These are phyloP conservation scores for Dothistroma pini DNA, from an alignment of 2,329 filamentous ascomycete species.

Conservation along the genomic window DNA sequence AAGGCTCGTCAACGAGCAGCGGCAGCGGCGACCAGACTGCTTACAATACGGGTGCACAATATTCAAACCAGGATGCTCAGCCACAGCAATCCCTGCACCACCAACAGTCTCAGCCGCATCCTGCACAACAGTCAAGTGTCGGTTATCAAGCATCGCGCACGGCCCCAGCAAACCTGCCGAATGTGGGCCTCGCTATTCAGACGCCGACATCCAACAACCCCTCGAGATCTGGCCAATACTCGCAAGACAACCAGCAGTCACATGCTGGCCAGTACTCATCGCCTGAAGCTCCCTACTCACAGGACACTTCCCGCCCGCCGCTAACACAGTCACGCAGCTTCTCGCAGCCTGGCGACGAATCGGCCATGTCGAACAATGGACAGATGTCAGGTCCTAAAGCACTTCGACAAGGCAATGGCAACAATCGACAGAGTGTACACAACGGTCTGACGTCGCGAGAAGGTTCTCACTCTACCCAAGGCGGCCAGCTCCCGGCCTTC, in stretches of 20 bases:
- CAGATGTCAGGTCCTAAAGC: slow-evolving; percentile 28
- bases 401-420: slow-evolving; percentile 22
- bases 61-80: slow-evolving; percentile 25
- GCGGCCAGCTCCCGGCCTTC: slow-evolving; percentile 38
- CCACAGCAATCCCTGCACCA: slow-evolving; percentile 31
- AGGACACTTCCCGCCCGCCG: slow-evolving; percentile 22
- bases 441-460: slow-evolving; percentile 30
- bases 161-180: slow-evolving; percentile 19
- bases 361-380: slow-evolving; percentile 35
- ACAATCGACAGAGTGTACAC: slow-evolving; percentile 35
- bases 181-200: slow-evolving; percentile 27
- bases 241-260: slow-evolving; percentile 10
- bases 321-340: slow-evolving; percentile 31
- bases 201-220: slow-evolving; percentile 21
- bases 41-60: slow-evolving; percentile 15
- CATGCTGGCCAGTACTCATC: slow-evolving; percentile 23
- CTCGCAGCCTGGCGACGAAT: slow-evolving; percentile 29
- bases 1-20: slow-evolving; percentile 12
- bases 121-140: slow-evolving; percentile 17
- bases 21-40: slow-evolving; percentile 15
- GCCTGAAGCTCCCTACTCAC: slow-evolving; percentile 25
- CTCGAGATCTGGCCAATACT: slow-evolving; percentile 14
- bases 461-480: slow-evolving; percentile 21
- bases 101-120: slow-evolving; percentile 29
- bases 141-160: slow-evolving; percentile 28